These are phyloP conservation scores for Suillus weaverae DNA, from an alignment of 768 basidiomycete genomes.

Conservation along the genomic window DNA sequence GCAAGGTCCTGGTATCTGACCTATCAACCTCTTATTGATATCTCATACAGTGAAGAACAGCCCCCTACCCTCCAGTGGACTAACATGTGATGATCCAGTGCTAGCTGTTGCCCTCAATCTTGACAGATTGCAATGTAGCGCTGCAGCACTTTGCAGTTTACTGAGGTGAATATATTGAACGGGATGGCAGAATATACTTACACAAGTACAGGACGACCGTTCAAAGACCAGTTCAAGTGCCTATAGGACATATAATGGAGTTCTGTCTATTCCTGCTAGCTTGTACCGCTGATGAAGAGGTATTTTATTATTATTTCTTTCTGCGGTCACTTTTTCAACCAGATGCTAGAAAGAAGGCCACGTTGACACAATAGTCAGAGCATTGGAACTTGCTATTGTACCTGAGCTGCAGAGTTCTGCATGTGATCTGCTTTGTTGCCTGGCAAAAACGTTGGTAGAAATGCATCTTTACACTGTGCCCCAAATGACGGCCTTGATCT, in stretches of 20 bases:
- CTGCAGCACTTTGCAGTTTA: conserved; percentile 52
- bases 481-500: conserved; percentile 1
- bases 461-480: not conserved
- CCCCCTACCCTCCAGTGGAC: conserved; percentile 15
- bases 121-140: conserved; percentile 58
- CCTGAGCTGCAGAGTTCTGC: conserved; percentile 45
- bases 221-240: conserved; percentile 65
- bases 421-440: conserved; percentile 45
- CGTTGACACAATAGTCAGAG: conserved; percentile 49
- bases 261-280: conserved; percentile 52
- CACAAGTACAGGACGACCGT: conserved; percentile 44
- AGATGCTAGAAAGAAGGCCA: conserved; percentile 33
- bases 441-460: conserved; percentile 48
- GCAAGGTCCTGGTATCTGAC: not conserved
- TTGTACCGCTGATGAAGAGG: conserved; percentile 49
- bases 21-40: conserved; percentile 1
- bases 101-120: conserved; percentile 53
- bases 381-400: conserved; percentile 50
- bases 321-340: conserved; percentile 1
- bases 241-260: conserved; percentile 60
- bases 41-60: conserved; percentile 16
- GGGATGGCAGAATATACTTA: conserved; percentile 8
- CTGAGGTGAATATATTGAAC: conserved; percentile 43
- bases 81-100: conserved; percentile 45
- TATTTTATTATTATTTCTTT: conserved; percentile 33